Conservation (phyloP, 768 basidiomycete genomes). For the Lyophyllum semitale region DNA sequence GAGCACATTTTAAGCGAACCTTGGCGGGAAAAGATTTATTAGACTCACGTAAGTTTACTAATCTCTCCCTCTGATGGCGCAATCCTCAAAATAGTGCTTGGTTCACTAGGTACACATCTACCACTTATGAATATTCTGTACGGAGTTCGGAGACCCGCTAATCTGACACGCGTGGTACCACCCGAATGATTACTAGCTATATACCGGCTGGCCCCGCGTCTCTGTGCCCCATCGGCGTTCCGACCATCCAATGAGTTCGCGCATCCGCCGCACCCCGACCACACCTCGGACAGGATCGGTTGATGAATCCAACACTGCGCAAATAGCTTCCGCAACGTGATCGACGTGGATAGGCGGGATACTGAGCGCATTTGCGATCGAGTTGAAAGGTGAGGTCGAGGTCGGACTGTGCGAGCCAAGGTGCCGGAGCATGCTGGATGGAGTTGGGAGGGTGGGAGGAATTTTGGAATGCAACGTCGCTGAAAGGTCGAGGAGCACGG, state of each 20-base stretch:
- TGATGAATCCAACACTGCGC: conserved; percentile 57
- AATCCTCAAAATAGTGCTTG: neutral
- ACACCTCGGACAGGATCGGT: conserved; percentile 58
- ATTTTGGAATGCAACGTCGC: conserved; percentile 66
- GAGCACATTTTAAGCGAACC: conserved; percentile 6
- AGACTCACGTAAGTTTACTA: conserved; percentile 1
- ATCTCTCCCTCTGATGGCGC: conserved; percentile 4
- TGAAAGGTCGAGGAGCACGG: conserved; percentile 81
- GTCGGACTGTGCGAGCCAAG: conserved; percentile 37
- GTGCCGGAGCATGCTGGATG: conserved; percentile 61
- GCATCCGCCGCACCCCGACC: conserved; percentile 72
- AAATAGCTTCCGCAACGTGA: conserved; percentile 86
- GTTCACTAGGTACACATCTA: neutral
- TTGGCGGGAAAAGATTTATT: neutral
- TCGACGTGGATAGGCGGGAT: conserved; percentile 95
- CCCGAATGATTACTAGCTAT: neutral
- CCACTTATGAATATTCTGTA: neutral
- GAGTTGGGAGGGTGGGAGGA: conserved; percentile 61
- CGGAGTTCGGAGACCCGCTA: conserved; percentile 6
- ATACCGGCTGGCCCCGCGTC: neutral
- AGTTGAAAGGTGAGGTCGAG: conserved; percentile 49
- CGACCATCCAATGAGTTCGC: conserved; percentile 72
- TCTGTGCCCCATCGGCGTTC: conserved; percentile 6
- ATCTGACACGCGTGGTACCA: neutral
- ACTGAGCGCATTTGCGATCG: conserved; percentile 77